A percentile compares a stretch with the other conserved stretches of the same genome.
These are phyloP conservation scores for Ustilago trichophora DNA, from an alignment of 1,284 basidiomycete genomes.

Conservation along the genomic window DNA sequence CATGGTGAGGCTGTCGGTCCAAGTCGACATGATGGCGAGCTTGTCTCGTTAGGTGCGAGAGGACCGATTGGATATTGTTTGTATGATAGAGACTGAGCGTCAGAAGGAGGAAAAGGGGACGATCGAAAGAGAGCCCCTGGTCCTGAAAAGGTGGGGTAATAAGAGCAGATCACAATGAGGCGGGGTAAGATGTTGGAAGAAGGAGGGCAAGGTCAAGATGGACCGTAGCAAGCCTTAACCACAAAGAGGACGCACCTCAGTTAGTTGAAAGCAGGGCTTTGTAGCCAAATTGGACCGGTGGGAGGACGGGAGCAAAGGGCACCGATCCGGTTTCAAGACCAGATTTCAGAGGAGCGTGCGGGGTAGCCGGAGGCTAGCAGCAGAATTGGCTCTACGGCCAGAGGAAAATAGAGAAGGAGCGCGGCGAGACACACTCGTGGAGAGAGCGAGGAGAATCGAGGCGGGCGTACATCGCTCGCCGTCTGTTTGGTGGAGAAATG, in stretches of 20 bases:
- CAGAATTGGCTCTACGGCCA: too few species aligned
- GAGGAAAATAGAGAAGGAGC: too few species aligned
- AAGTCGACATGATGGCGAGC: constrained; percentile 40
- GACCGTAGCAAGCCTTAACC: not conserved
- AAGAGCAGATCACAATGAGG: not conserved
- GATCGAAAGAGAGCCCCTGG: not conserved
- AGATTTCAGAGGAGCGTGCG: not conserved
- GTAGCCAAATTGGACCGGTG: not conserved
- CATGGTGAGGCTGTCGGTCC: constrained; percentile 56
- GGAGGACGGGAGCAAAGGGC: not conserved
- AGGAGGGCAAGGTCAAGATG: not conserved
- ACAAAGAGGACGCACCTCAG: not conserved
- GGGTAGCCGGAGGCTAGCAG: constrained; percentile 1
- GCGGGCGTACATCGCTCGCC: too few species aligned
- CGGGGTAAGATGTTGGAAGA: constrained; percentile 1
- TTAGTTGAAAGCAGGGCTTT: not conserved
- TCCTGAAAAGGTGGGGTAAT: not conserved
- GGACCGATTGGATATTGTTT: constrained; percentile 5
- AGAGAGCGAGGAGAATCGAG: too few species aligned
- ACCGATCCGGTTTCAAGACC: not conserved
- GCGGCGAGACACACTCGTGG: too few species aligned
- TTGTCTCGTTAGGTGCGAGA: constrained; percentile 31
- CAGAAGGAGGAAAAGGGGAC: not conserved
- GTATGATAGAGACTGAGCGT: not conserved
- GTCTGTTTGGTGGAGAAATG: too few species aligned